Conservation (phyloP, 495 filamentous ascomycete species). For the Talaromyces liani region DNA sequence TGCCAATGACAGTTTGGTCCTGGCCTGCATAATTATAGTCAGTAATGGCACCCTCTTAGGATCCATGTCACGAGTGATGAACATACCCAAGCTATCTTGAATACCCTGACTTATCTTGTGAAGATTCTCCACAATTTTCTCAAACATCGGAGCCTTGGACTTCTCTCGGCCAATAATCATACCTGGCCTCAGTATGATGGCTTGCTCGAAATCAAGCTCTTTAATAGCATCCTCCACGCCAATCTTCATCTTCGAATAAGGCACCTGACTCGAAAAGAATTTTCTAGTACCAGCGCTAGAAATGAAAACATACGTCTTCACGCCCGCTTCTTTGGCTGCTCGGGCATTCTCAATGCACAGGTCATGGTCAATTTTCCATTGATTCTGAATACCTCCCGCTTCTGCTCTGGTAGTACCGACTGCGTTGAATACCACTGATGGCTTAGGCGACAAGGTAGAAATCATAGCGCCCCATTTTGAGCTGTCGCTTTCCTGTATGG, state of each 20-base stretch:
- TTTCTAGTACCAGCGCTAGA: conserved; percentile 22
- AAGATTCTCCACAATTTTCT: conserved; percentile 20
- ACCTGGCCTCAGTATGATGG: conserved; percentile 29
- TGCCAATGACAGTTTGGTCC: conserved; percentile 27
- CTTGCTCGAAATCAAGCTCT: conserved; percentile 29
- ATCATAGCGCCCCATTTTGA: conserved; percentile 28
- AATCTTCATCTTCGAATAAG: conserved; percentile 34
- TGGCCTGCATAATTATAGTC: conserved; percentile 16
- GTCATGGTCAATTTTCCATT: conserved; percentile 46
- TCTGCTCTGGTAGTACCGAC: conserved; percentile 37
- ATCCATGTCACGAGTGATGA: not conserved
- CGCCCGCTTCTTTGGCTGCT: conserved; percentile 42
- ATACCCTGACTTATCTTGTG: conserved; percentile 20
- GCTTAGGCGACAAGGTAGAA: conserved; percentile 25
- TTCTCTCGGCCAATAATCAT: conserved; percentile 30
- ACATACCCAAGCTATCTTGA: conserved; percentile 27
- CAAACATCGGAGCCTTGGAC: conserved; percentile 22
- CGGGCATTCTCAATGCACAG: conserved; percentile 37
- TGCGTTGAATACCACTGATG: conserved; percentile 38
- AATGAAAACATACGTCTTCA: conserved; percentile 42
- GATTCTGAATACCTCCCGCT: conserved; percentile 39
- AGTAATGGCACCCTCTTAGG: not conserved
- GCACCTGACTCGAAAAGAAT: conserved; percentile 13
- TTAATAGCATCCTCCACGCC: conserved; percentile 32
- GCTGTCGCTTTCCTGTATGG: conserved; percentile 20